Base-by-base conservation (phyloP, 179 eudicot species). In the Amaranthus tricolor region DNA sequence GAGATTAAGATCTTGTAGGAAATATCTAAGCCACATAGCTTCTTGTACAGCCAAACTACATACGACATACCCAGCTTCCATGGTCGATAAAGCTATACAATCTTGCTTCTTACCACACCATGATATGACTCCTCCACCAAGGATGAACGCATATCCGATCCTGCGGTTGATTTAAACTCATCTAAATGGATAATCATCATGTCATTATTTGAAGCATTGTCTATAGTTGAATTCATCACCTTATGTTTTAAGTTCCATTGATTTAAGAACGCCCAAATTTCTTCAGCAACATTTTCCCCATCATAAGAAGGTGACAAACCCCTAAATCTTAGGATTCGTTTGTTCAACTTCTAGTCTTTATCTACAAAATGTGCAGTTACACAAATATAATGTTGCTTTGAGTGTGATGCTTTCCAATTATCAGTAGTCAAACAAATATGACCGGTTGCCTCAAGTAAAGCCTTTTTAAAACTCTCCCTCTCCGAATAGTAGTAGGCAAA, bases 221-320 rank as follows among this genome's bases (percentile, higher is more conserved):
- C 80, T 16, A 73, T 5, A 0, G 74, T 80, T 9, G 80, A 24
- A 24, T 53, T 73, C 10, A 75, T 47, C 0, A 74, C 71, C 19
- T 83, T 83, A 4, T 70, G 20, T 0, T 57, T 59, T 49, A 79
- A 62, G 2, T n/a, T 70, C 69, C 76, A 79, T 9, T 79, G 73
- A 54, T 6, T 60, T 12, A 82, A 24, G 12, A 64, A 78, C 60
- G 64, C 47, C 2, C 16, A 54, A 10, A 82, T 24, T 47, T 72
- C 82, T 58, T 75, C 57, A 1, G 40, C 44, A 16, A 78, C 55
- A n/a, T 51, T 57, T 45, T 54, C 40, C 7, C 79, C 78, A 68
- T 74, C 73, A 70, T n/a, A 56, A 0, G 75, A 61, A 7, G 83
- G 83, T 11, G 58, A 9, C 6, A 76, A 45, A 12, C 64, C 70